Evolutionary conservation across 106 monocot genomes (phyloP), one percentile per base, ranked within the genome.

Genomic region (Dactylorhiza incarnata): DNA sequence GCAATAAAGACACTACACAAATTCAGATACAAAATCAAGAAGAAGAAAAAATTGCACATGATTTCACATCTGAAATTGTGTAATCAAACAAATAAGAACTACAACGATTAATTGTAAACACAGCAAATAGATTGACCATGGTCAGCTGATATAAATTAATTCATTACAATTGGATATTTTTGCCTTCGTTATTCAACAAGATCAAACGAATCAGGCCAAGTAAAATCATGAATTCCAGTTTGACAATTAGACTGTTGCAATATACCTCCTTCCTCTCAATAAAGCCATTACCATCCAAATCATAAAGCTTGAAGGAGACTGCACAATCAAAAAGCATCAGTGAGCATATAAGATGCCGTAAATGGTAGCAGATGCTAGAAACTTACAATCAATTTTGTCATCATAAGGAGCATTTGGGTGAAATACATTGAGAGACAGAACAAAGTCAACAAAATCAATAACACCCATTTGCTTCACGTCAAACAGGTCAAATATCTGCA

Each of bases 381-480:
- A 88, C 93, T 78, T 82, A 96, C 96, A 96, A 61, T 93, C 89
- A 63, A 93, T 76, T 93, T 96, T 96, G 13, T 87, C 91, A 78
- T 90, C 89, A 53, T 82, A 82, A 65, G 90, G 74, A 61, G 87
- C 80, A 81, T 87, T 93, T 76, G 96, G 96, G 74, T 93, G 93
- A 68, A 96, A 93, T 63, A 96, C 89, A 80, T 89, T 89, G 53
- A 96, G 89, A 52, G 84, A 77, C 20, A 87, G 86, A 80, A 93
- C 96, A 87, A 96, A 96, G 73, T 96, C 96, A 56, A 85, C 89
- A 87, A 96, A 96, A 84, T 93, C 96, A 86, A 96, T 85, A 52
- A 84, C 79, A 9, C 96, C 93, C 52, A 80, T 93, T 79, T 93
- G 88, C 74, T 96, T 89, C 48, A 89, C 91, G 80, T 96, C 96